Conservation (phyloP, 305 asterid species). For the Fraxinus sp. region DNA sequence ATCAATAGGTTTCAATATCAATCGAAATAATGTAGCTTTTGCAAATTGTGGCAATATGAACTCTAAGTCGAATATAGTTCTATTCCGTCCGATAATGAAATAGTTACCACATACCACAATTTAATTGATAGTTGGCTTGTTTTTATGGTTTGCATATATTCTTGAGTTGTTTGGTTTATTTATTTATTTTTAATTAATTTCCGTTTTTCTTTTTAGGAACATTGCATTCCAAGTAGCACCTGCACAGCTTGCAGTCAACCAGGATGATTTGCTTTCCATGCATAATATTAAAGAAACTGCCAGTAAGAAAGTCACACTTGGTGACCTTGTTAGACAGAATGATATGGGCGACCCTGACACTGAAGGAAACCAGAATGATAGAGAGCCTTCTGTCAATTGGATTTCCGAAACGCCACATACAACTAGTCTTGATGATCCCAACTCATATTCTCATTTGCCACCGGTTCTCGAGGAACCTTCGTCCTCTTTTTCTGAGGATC, state of each 20-base stretch:
- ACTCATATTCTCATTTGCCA: slow-evolving; percentile 76
- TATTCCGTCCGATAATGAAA: slow-evolving; percentile 1
- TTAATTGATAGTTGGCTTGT: neutral
- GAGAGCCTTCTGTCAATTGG: slow-evolving; percentile 62
- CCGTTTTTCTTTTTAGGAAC: slow-evolving; percentile 47
- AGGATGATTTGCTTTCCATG: slow-evolving; percentile 42
- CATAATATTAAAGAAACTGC: slow-evolving; percentile 50
- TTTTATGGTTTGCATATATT: neutral
- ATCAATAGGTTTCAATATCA: slow-evolving; percentile 7
- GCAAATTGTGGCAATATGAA: slow-evolving; percentile 9
- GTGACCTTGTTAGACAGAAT: slow-evolving; percentile 68
- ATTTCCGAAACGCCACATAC: slow-evolving; percentile 47
- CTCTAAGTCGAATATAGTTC: neutral
- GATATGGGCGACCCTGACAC: slow-evolving; percentile 67
- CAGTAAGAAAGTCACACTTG: slow-evolving; percentile 79
- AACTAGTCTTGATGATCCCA: slow-evolving; percentile 68
- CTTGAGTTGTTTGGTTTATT: slow-evolving; percentile 21
- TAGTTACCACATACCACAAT: neutral
- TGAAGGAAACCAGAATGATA: slow-evolving; percentile 56
- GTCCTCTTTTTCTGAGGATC: slow-evolving; percentile 93
- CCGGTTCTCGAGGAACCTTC: slow-evolving; percentile 96
- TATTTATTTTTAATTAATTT: slow-evolving; percentile 22
- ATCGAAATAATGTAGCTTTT: neutral
- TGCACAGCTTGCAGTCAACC: slow-evolving; percentile 42
- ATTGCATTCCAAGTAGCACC: slow-evolving; percentile 44